A percentile compares a stretch with the other conserved stretches of the same genome.
Evolutionary conservation across 1,284 basidiomycete species (phyloP).

Genomic region (Trametes pubescens): DNA sequence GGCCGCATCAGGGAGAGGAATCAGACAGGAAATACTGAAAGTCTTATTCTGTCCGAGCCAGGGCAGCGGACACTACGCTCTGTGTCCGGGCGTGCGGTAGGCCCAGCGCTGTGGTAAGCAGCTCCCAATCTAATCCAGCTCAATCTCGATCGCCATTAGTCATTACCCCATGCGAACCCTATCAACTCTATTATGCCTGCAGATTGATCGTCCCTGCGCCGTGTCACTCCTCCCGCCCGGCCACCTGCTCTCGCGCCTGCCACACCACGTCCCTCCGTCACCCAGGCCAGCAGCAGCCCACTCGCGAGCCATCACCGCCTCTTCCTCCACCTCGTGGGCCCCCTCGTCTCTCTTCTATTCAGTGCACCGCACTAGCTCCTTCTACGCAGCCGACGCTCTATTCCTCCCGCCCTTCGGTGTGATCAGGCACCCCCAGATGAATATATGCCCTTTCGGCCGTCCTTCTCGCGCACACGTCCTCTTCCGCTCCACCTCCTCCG

Average conservation of each 20-base stretch:
- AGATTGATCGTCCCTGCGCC: conserved; percentile 32
- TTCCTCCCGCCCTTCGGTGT: conserved; percentile 9
- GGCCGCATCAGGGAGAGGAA: conserved; percentile 31
- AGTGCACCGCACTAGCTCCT: conserved; percentile 11
- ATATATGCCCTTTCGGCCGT: conserved; percentile 19
- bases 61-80: conserved; percentile 26
- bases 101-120: conserved; percentile 22
- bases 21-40: conserved; percentile 28
- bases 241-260: neutral
- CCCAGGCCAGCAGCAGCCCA: neutral
- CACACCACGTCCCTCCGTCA: neutral
- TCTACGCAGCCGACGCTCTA: conserved; percentile 5
- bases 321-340: conserved; percentile 7
- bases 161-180: conserved; percentile 24
- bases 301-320: neutral
- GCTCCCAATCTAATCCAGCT: conserved; percentile 31
- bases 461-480: conserved; percentile 11
- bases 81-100: neutral
- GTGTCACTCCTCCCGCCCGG: neutral
- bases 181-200: conserved; percentile 29
- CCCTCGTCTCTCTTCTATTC: conserved; percentile 3
- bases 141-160: conserved; percentile 27
- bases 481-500: conserved; percentile 1
- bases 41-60: conserved; percentile 22
- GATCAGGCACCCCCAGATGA: conserved; percentile 27